These are phyloP conservation scores for Herpetomonas samuelpessoai DNA, from an alignment of 208 protist species.

Conservation along the genomic window DNA sequence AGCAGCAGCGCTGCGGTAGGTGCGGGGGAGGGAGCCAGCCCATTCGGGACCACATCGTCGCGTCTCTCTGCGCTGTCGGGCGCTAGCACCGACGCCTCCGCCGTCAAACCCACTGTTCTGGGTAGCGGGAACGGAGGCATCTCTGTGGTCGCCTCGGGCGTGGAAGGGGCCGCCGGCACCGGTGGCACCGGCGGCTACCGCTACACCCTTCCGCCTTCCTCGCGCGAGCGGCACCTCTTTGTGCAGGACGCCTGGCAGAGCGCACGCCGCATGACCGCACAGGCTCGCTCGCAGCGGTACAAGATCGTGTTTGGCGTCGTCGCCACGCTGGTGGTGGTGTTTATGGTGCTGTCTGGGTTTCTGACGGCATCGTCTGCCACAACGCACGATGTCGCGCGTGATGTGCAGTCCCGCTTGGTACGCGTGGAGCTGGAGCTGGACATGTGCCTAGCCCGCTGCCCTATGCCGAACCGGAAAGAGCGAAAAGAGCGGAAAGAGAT, in stretches of 20 bases:
- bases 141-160: not conserved
- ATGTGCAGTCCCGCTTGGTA: not conserved
- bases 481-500: too few species aligned
- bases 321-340: not conserved
- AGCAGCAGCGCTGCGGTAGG: not conserved
- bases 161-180: not conserved
- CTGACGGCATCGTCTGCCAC: not conserved
- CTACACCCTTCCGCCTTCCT: not conserved
- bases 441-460: not conserved
- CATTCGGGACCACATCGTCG: not conserved
- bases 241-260: not conserved
- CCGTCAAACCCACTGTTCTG: too few species aligned
- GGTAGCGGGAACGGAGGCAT: not conserved
- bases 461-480: too few species aligned
- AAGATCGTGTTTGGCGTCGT: not conserved
- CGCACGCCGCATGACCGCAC: not conserved
- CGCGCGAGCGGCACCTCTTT: not conserved
- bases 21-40: not conserved
- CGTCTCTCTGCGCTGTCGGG: not conserved
- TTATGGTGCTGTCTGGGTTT: slow-evolving; percentile 3
- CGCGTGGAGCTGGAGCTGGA: not conserved
- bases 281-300: not conserved
- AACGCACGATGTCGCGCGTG: not conserved
- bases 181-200: not conserved
- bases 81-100: too few species aligned